These are phyloP conservation scores for Chrysoporthe austroafricana DNA, from an alignment of 2,329 filamentous ascomycete genomes.

Conservation along the genomic window DNA sequence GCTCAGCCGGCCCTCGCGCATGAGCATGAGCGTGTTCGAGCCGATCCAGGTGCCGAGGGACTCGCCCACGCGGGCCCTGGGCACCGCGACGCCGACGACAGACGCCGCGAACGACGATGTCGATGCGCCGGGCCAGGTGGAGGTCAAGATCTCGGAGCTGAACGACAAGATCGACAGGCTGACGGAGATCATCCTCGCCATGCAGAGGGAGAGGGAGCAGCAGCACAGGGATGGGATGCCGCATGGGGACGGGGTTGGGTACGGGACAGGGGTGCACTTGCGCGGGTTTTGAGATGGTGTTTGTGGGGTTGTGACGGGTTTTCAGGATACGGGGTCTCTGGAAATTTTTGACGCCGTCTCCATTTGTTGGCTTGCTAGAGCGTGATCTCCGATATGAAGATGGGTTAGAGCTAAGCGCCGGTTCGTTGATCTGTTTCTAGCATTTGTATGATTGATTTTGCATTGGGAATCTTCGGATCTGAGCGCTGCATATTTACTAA, in stretches of 20 bases:
- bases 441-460: constrained; percentile 1
- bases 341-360: neutral
- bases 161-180: constrained; percentile 29
- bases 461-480: neutral
- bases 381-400: neutral
- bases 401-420: neutral
- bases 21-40: constrained; percentile 19
- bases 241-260: neutral
- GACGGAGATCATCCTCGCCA: constrained; percentile 26
- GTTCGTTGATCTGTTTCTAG: neutral
- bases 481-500: neutral
- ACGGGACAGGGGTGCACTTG: neutral
- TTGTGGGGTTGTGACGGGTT: too few species aligned
- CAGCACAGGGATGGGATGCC: neutral
- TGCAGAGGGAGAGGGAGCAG: constrained; percentile 28
- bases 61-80: neutral
- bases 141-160: constrained; percentile 26
- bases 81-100: constrained; percentile 27
- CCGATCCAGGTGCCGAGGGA: constrained; percentile 12
- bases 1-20: constrained; percentile 1
- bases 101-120: constrained; percentile 31
- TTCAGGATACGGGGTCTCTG: too few species aligned
- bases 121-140: constrained; percentile 42
- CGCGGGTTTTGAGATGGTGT: neutral
- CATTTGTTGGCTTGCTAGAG: neutral